Base-by-base conservation (phyloP, 2,329 filamentous ascomycete species). In the Colletotrichum plurivorum region DNA sequence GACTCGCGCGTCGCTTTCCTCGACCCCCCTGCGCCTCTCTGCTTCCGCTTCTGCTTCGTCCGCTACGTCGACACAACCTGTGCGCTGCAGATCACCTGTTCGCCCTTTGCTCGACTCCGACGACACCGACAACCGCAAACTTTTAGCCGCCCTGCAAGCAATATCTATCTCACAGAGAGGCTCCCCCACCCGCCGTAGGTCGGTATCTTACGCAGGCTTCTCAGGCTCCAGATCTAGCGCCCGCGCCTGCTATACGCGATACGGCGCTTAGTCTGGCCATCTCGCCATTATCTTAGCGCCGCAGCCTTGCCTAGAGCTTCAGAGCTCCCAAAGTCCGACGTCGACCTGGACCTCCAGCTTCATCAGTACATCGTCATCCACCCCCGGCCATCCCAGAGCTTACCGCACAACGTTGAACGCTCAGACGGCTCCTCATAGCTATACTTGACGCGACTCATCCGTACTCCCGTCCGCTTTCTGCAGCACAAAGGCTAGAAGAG, bases 1-100 rank as follows among this genome's bases (percentile, higher is more conserved):
- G 65, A 68, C 65, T 68, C 65, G 65, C 61, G 65, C 53, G 54
- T 27, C 36, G 54, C 54, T 61, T 68, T 61, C 13, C 13, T 43
- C 15, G 41, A n/a, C 41, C 13, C 16, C 13, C 41, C 41, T 43
- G 41, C 13, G 15, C 13, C 41, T n/a, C 2, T 15, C 41, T n/a
- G 41, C 41, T 43, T 31, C 25, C 45, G 8, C 27, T 36, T 46
- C 63, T 63, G 22, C 39, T 49, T 41, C 54, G 39, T 39, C 43
- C 62, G 53, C 22, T 56, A 43, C 49, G 39, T 36, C 18, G 18
- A 46, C 51, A 41, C 48, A 52, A 65, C 43, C 49, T 60, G 54
- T 60, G 66, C 55, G 55, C 55, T 57, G 55, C 55, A 69, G 61
- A 69, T 66, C 55, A 51, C 18, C 54, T 18, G 48, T 18, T 36